These are phyloP conservation scores for Aureobasidium sp. DNA, from an alignment of 2,329 filamentous ascomycete genomes.

Conservation along the genomic window DNA sequence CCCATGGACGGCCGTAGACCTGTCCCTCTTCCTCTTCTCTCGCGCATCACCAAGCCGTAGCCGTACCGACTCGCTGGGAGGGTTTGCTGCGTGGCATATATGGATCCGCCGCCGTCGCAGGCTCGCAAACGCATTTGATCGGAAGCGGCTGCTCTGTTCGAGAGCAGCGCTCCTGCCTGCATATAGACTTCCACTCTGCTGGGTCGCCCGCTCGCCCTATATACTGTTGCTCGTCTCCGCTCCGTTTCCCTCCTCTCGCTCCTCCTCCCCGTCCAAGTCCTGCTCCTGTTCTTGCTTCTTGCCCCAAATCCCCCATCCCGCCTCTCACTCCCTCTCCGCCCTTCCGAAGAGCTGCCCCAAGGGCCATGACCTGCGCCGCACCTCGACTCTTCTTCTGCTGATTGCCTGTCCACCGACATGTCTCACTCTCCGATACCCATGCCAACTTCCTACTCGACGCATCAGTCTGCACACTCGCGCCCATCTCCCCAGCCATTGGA, in stretches of 20 bases:
- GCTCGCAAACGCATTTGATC: not conserved
- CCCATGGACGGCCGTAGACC: too few species aligned
- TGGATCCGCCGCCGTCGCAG: not conserved
- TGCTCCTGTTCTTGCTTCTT: not conserved
- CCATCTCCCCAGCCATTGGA: not conserved
- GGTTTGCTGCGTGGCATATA: not conserved
- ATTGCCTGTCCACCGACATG: not conserved
- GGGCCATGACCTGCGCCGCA: not conserved
- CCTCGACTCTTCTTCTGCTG: not conserved
- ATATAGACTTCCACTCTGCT: slow-evolving; percentile 8
- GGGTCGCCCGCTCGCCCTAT: not conserved
- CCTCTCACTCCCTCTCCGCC: not conserved
- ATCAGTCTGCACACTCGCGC: not conserved
- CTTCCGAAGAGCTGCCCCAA: not conserved
- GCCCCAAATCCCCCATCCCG: not conserved
- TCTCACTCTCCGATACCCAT: slow-evolving; percentile 1
- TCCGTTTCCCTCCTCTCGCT: not conserved
- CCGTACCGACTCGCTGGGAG: not conserved
- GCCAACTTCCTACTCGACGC: not conserved
- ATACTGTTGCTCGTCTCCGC: slow-evolving; percentile 1
- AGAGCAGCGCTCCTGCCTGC: slow-evolving; percentile 2
- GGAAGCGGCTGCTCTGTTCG: slow-evolving; percentile 6
- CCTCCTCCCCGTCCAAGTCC: not conserved
- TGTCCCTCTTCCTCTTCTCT: not conserved
- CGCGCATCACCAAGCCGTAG: not conserved